Evolutionary conservation across 352 stramenopile species (phyloP).

Genomic region (Phytophthora cryptogea): DNA sequence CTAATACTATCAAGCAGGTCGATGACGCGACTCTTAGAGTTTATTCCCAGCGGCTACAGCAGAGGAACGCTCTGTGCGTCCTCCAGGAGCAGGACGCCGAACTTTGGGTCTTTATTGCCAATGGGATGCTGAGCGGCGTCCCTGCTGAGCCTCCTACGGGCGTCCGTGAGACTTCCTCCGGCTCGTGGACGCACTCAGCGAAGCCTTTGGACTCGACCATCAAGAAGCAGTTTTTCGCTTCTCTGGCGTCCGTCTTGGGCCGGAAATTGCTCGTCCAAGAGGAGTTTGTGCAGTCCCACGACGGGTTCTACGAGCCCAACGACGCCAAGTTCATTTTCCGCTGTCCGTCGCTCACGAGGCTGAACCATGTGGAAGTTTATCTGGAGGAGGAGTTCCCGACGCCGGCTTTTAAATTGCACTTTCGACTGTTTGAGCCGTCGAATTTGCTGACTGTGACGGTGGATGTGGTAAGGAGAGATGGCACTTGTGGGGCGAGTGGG

Average conservation of each 20-base stretch:
- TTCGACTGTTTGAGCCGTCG: constrained; percentile 48
- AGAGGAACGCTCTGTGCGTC: constrained; percentile 42
- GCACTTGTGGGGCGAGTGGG: not conserved
- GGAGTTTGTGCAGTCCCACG: constrained; percentile 43
- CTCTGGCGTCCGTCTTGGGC: constrained; percentile 36
- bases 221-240: constrained; percentile 47
- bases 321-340: constrained; percentile 70
- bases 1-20: not conserved
- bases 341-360: constrained; percentile 50
- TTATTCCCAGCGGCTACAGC: constrained; percentile 44
- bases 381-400: constrained; percentile 54
- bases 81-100: constrained; percentile 6
- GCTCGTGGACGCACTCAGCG: constrained; percentile 18
- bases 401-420: constrained; percentile 54
- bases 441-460: constrained; percentile 60
- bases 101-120: constrained; percentile 66
- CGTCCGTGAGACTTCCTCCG: constrained; percentile 25
- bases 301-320: constrained; percentile 50
- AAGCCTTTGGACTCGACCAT: constrained; percentile 20
- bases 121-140: constrained; percentile 32
- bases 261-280: constrained; percentile 41
- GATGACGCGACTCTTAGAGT: constrained; percentile 30
- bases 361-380: constrained; percentile 74
- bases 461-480: constrained; percentile 44
- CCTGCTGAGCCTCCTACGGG: constrained; percentile 40